phyloP scores from a whole-genome alignment of 345 rosid species.

The Diplotaxis tenuifolia region DNA sequence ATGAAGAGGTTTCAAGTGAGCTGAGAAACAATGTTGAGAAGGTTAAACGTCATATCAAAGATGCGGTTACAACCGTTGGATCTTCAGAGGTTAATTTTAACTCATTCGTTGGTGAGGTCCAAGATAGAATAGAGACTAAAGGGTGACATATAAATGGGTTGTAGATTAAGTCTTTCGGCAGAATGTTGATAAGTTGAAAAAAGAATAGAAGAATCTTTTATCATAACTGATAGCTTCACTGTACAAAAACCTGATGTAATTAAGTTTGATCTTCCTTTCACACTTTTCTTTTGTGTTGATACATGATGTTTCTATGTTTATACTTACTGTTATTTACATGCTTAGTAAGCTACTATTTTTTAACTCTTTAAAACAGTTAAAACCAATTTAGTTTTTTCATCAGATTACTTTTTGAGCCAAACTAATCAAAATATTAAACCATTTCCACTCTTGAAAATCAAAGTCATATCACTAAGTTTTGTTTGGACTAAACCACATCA shows the following conservation, averaged over 20 bases:
- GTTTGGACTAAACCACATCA: neutral
- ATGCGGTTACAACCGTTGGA: slow-evolving; percentile 43
- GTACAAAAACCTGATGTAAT: slow-evolving; percentile 39
- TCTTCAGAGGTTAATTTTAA: slow-evolving; percentile 44
- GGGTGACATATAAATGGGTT: slow-evolving; percentile 23
- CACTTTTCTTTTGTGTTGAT: slow-evolving; percentile 23
- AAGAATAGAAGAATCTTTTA: slow-evolving; percentile 12
- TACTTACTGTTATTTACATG: slow-evolving; percentile 20
- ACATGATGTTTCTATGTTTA: slow-evolving; percentile 24
- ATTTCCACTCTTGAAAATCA: neutral
- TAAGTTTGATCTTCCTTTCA: slow-evolving; percentile 7
- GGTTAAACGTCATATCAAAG: slow-evolving; percentile 34
- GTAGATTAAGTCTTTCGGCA: neutral
- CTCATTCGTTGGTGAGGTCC: slow-evolving; percentile 37
- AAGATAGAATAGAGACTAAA: slow-evolving; percentile 19
- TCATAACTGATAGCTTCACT: slow-evolving; percentile 31
- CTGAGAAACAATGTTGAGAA: slow-evolving; percentile 36
- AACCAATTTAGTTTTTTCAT: too few relatives aligned
- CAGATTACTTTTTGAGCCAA: too few relatives aligned
- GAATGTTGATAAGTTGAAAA: slow-evolving; percentile 33
- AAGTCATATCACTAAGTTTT: neutral
- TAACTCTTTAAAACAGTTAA: too few relatives aligned
- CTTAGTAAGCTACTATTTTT: slow-evolving; percentile 20
- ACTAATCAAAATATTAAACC: neutral
- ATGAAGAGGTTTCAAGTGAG: slow-evolving; percentile 35